These are phyloP conservation scores for Rhododendron kiyosumense DNA, from an alignment of 148 eudicot species.

Conservation along the genomic window DNA sequence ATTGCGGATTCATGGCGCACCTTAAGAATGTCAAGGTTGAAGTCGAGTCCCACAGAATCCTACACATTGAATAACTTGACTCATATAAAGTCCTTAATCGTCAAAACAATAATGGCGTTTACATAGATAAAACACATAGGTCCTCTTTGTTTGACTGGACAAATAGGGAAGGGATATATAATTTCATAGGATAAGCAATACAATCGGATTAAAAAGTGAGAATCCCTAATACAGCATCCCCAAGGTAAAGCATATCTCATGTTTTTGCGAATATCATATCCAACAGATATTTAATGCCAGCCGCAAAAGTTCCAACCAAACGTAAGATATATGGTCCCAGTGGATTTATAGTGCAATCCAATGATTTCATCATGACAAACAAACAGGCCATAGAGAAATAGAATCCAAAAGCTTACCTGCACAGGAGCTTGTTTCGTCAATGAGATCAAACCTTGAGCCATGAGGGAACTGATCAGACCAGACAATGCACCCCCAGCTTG, in stretches of 20 bases:
- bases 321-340: neutral
- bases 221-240: neutral
- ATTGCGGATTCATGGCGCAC: constrained; percentile 72
- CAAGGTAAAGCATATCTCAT: neutral
- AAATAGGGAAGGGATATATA: neutral
- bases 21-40: constrained; percentile 74
- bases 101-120: neutral
- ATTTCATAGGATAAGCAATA: neutral
- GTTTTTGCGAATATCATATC: neutral
- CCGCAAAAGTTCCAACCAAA: neutral
- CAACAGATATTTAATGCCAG: neutral
- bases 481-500: constrained; percentile 46
- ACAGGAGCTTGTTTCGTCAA: constrained; percentile 44
- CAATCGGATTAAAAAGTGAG: neutral
- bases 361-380: neutral
- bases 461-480: constrained; percentile 62
- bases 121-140: neutral
- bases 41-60: constrained; percentile 86
- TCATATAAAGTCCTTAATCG: neutral
- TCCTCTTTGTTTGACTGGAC: neutral
- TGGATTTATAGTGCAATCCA: neutral
- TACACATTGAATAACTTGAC: constrained; percentile 13
- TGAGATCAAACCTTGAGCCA: constrained; percentile 82
- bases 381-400: neutral
- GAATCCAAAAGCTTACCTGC: constrained; percentile 39